Evolutionary conservation across 2,329 filamentous ascomycete genomes (phyloP), one percentile per base, ranked within the genome.

Genomic region (Penicillium frequentans): DNA sequence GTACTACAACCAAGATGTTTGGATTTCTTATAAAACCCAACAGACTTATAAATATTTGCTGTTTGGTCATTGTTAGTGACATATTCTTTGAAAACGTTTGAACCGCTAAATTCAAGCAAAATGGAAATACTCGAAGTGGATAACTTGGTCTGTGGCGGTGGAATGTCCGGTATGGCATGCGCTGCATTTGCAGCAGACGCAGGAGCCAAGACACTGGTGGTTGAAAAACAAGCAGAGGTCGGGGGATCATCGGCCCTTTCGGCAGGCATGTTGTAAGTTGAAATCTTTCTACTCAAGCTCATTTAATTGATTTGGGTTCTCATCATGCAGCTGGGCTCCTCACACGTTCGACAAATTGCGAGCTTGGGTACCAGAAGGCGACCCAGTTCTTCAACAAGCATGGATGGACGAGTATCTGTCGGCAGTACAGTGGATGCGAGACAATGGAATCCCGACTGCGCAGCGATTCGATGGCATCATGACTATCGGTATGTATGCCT

Each of bases 401-500:
- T 70, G 66, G 67, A 19, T 70, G 26, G 39, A 60, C 2, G 67
- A 70, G 10, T 70, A 70, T 43, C 55, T 68, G 3, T 59, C 63
- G 2, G 67, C 67, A 2, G 68, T 70, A 1, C 66, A 69, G 45
- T 70, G 67, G 67, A 70, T 70, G 67, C 64, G 68, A 24, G 55
- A 68, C 8, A 68, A 65, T 24, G 59, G 59, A 3, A 61, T 69
- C 13, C 67, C 67, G 14, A 67, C 57, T 3, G 63, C 64, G 4
- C 26, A 62, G 5, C 57, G 66, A 16, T 69, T 67, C n/a, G 62
- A 68, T 29, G 66, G 66, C 6, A 68, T 69, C 47, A 68, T 69
- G 66, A 68, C 66, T 23, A 69, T 69, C 11, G 65, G 67, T 67
- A 62, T 16, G 44, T 23, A 11, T 21, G 21, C 13, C 16, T 8